Conservation (phyloP, 306 rosid species). For the Comarum palustre region DNA sequence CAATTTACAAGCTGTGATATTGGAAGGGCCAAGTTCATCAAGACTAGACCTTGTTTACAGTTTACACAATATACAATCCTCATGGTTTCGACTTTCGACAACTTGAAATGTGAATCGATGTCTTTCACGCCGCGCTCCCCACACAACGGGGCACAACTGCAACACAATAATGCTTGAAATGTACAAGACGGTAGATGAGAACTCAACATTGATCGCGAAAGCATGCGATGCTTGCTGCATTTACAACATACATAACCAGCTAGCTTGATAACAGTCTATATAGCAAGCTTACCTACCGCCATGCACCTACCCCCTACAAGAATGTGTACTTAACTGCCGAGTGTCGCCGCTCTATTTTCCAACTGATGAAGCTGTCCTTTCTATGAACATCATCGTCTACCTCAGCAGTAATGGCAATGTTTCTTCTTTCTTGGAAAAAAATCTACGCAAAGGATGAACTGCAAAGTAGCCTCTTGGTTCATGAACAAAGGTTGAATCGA, state of each 20-base stretch:
- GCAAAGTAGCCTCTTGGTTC: no score
- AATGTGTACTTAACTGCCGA: conserved; percentile 18
- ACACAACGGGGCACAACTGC: not conserved
- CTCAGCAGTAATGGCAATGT: not conserved
- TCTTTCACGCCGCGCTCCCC: not conserved
- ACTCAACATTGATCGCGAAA: conserved; percentile 12
- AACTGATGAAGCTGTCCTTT: not conserved
- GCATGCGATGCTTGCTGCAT: conserved; percentile 27
- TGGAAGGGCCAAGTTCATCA: not conserved
- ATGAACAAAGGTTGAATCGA: no score
- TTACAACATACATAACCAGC: conserved; percentile 4
- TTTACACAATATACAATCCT: not conserved
- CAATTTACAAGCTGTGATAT: not conserved
- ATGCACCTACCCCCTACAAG: conserved; percentile 19
- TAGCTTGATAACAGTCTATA: conserved; percentile 6
- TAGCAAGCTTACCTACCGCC: not conserved
- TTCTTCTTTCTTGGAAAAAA: not conserved
- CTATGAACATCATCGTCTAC: not conserved
- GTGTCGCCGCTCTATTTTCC: not conserved
- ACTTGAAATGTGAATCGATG: not conserved
- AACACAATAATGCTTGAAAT: not conserved
- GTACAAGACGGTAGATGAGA: conserved; percentile 5
- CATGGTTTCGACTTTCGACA: not conserved
- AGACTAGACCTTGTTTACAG: not conserved
- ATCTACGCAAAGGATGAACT: no score